phyloP scores from a whole-genome alignment of 1,284 basidiomycete species.

The Austroboletus niveus region DNA sequence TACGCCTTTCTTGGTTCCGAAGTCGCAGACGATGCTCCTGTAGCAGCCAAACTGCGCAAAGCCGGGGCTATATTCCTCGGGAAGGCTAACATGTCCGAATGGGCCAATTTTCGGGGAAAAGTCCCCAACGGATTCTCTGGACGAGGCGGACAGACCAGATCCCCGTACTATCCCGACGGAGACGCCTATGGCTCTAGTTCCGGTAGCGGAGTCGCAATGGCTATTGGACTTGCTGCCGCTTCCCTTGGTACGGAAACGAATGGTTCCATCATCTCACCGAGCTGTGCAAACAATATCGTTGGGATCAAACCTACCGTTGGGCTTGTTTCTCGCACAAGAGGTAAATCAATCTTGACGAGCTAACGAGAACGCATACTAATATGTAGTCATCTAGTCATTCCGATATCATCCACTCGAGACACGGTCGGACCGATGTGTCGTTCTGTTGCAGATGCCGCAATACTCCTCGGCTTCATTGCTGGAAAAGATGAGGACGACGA shows the following conservation, averaged over 20 bases:
- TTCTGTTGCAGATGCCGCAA: slow-evolving; percentile 45
- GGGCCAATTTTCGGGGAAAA: slow-evolving; percentile 47
- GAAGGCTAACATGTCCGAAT: slow-evolving; percentile 50
- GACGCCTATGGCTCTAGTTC: slow-evolving; percentile 52
- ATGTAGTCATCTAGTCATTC: slow-evolving; percentile 38
- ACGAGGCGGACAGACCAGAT: slow-evolving; percentile 50
- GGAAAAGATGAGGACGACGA: slow-evolving; percentile 47
- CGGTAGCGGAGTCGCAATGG: slow-evolving; percentile 48
- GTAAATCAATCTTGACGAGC: slow-evolving; percentile 18
- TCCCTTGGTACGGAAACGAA: slow-evolving; percentile 53
- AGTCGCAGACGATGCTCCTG: slow-evolving; percentile 60
- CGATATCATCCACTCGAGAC: slow-evolving; percentile 50
- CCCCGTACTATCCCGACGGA: slow-evolving; percentile 48
- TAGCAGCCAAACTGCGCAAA: slow-evolving; percentile 54
- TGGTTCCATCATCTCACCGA: slow-evolving; percentile 46
- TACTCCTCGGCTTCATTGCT: slow-evolving; percentile 42
- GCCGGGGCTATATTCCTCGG: slow-evolving; percentile 56
- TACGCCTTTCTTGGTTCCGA: slow-evolving; percentile 56
- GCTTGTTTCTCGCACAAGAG: slow-evolving; percentile 48
- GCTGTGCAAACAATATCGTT: slow-evolving; percentile 44
- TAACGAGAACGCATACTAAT: slow-evolving; percentile 5
- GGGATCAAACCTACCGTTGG: slow-evolving; percentile 55
- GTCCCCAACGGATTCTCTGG: slow-evolving; percentile 49
- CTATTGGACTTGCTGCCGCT: slow-evolving; percentile 49
- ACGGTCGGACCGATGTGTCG: slow-evolving; percentile 49